A percentile compares a stretch with the other conserved stretches of the same genome.
phyloP scores from a whole-genome alignment of 306 rosid genomes.

The Lagenaria siceraria region DNA sequence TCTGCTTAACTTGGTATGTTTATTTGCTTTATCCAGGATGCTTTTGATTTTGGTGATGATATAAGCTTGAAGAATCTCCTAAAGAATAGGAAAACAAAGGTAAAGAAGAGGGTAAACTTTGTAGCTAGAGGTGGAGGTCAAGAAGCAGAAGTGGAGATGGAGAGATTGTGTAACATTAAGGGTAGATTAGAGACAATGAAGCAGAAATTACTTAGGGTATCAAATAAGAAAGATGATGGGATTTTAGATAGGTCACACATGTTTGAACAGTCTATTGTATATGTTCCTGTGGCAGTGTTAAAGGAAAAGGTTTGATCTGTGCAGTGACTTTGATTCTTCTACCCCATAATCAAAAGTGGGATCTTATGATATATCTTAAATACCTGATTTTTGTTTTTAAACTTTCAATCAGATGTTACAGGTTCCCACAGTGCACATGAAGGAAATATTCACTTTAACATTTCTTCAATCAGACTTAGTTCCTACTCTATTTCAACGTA shows the following conservation, averaged over 20 bases:
- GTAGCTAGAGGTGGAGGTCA: constrained; percentile 28
- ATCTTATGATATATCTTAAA: not conserved
- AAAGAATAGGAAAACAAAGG: constrained; percentile 33
- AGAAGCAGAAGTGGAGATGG: constrained; percentile 58
- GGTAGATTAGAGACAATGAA: constrained; percentile 32
- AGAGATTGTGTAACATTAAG: constrained; percentile 46
- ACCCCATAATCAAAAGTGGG: not conserved
- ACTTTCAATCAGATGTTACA: not conserved
- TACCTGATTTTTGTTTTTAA: not conserved
- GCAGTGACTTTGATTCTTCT: not conserved
- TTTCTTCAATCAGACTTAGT: not conserved
- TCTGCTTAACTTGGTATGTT: not conserved
- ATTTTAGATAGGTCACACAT: constrained; percentile 17
- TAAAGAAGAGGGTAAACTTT: constrained; percentile 16
- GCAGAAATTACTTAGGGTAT: constrained; percentile 32
- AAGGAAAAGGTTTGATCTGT: constrained; percentile 48
- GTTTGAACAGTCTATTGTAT: constrained; percentile 29
- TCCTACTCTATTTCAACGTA: no score
- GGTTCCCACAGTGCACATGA: not conserved
- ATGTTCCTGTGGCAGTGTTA: constrained; percentile 68
- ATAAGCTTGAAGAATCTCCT: constrained; percentile 65
- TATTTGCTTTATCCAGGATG: constrained; percentile 32
- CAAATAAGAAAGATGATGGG: constrained; percentile 16
- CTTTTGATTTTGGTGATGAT: constrained; percentile 38
- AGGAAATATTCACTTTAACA: not conserved